phyloP scores from a whole-genome alignment of 2,329 filamentous ascomycete species.

The Fusarium chaquense region DNA sequence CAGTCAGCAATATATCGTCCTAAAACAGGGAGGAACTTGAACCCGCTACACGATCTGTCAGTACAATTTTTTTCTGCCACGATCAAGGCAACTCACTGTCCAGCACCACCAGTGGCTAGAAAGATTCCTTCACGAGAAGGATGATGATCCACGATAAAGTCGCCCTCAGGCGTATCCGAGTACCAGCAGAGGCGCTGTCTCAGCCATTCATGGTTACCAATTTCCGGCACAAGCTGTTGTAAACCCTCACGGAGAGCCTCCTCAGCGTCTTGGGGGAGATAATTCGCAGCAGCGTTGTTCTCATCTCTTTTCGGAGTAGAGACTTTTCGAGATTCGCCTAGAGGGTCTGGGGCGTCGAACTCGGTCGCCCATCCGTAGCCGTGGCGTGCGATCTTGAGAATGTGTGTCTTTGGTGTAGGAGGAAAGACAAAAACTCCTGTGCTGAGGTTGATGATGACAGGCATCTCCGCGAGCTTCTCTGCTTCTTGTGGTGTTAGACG shows the following conservation, averaged over 20 bases:
- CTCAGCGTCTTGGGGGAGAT: constrained; percentile 64
- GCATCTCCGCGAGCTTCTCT: constrained; percentile 62
- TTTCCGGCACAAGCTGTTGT: constrained; percentile 64
- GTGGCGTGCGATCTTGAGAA: constrained; percentile 72
- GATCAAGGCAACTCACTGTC: constrained; percentile 33
- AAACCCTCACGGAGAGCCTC: constrained; percentile 64
- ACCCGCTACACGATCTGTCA: constrained; percentile 21
- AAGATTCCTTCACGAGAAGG: constrained; percentile 61
- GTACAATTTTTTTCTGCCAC: fast-evolving
- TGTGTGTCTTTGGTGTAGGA: constrained; percentile 58
- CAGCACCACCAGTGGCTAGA: constrained; percentile 57
- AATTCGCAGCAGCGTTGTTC: constrained; percentile 57
- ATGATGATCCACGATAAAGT: constrained; percentile 71
- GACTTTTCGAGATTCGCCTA: constrained; percentile 36
- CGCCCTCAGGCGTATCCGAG: constrained; percentile 71
- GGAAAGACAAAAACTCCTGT: constrained; percentile 68
- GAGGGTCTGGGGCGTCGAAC: constrained; percentile 32
- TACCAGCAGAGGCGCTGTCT: constrained; percentile 72
- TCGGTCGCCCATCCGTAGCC: constrained; percentile 65
- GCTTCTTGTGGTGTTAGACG: constrained; percentile 70
- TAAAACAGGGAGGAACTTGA: constrained; percentile 42
- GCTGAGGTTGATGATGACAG: constrained; percentile 68
- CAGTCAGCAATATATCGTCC: constrained; percentile 49
- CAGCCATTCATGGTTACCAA: constrained; percentile 64
- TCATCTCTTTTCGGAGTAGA: constrained; percentile 52